phyloP scores from a whole-genome alignment of 192 early-diverging fungal species.

The Linnemannia schmuckeri region DNA sequence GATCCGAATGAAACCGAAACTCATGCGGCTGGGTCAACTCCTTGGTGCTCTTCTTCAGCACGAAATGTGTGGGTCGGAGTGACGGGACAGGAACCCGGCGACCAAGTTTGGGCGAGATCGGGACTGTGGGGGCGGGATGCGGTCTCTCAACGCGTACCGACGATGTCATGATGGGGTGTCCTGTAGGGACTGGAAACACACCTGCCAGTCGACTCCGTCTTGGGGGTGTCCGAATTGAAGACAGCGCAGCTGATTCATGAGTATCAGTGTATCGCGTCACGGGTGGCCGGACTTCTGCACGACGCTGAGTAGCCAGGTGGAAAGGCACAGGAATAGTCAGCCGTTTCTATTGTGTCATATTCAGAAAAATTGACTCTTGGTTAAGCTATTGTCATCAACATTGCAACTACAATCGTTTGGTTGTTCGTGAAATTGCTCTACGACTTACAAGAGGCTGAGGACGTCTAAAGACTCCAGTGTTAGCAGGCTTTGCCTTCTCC shows the following conservation, averaged over 20 bases:
- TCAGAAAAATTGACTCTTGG: too few relatives aligned
- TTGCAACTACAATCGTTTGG: too few relatives aligned
- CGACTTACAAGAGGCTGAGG: constrained; percentile 24
- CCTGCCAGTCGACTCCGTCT: constrained; percentile 29
- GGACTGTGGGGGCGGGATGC: constrained; percentile 23
- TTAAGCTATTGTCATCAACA: too few relatives aligned
- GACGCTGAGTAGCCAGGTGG: constrained; percentile 28
- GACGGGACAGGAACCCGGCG: constrained; percentile 14
- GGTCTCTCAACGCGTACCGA: background rate
- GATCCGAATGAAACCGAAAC: constrained; percentile 61
- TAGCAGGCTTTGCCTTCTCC: background rate
- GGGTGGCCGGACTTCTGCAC: constrained; percentile 26
- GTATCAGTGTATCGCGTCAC: background rate
- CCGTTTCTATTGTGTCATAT: constrained; percentile 21
- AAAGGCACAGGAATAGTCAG: constrained; percentile 34
- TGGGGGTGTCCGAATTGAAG: background rate
- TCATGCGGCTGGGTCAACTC: constrained; percentile 37
- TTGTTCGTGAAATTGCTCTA: too few relatives aligned
- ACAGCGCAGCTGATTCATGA: background rate
- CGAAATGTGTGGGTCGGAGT: constrained; percentile 24
- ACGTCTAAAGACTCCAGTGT: background rate
- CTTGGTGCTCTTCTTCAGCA: constrained; percentile 46
- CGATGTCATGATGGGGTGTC: background rate
- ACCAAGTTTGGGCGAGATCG: constrained; percentile 40
- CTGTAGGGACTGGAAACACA: constrained; percentile 15